Conservation (phyloP, 2,329 filamentous ascomycete species). For the Ilyonectria robusta region DNA sequence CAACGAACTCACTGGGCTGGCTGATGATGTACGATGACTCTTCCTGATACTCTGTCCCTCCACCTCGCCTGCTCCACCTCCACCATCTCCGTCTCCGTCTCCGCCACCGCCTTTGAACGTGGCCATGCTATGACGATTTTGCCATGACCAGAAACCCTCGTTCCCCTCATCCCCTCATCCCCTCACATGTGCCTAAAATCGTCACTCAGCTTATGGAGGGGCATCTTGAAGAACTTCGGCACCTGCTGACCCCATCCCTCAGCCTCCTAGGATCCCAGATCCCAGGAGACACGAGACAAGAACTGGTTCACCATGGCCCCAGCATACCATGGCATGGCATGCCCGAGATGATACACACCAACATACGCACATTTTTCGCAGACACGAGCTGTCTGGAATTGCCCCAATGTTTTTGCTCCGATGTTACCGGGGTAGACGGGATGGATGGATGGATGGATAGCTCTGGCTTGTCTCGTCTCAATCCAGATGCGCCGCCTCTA, state of each 20-base stretch:
- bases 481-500: conserved; percentile 20
- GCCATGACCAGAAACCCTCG: conserved; percentile 17
- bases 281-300: conserved; percentile 12
- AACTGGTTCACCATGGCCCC: conserved; percentile 17
- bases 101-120: conserved; percentile 38
- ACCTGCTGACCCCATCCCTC: conserved; percentile 22
- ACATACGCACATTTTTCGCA: conserved; percentile 24
- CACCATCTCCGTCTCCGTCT: conserved; percentile 42
- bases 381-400: conserved; percentile 19
- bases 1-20: conserved; percentile 26
- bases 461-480: conserved; percentile 31
- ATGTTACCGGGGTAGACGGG: conserved; percentile 25
- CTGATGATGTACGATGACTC: conserved; percentile 45
- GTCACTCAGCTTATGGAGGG: conserved; percentile 21
- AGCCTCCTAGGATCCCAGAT: conserved; percentile 13
- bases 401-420: conserved; percentile 19
- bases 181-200: conserved; percentile 25
- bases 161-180: conserved; percentile 17
- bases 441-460: conserved; percentile 27
- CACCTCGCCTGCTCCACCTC: conserved; percentile 35
- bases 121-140: conserved; percentile 32
- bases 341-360: conserved; percentile 17
- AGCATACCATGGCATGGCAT: conserved; percentile 10
- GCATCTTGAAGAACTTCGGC: conserved; percentile 11
- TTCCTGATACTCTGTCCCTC: conserved; percentile 33